Conservation (phyloP, 257 asterid species). For the Gynochthodes officinalis region DNA sequence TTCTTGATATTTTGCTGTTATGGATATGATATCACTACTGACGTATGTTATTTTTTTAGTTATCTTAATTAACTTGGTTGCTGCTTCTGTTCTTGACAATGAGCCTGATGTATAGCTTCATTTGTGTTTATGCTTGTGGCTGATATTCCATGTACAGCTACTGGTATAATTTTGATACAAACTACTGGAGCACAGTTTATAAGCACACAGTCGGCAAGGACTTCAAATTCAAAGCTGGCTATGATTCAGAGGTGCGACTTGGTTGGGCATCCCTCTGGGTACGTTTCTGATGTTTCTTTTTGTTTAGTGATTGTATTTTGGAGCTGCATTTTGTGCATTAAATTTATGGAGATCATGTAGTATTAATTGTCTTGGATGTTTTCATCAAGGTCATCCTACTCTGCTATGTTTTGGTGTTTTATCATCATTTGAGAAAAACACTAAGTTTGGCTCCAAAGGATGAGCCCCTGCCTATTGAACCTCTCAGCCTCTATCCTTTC, state of each 20-base stretch:
- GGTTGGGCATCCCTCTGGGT: conserved; percentile 99
- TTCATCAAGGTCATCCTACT: not conserved
- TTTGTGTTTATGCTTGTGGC: conserved; percentile 10
- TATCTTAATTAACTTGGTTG: too few species aligned
- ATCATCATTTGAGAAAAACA: not conserved
- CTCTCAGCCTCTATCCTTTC: too few species aligned
- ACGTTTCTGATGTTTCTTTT: conserved; percentile 22
- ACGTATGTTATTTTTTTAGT: not conserved
- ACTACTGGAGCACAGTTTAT: conserved; percentile 79
- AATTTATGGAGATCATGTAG: not conserved
- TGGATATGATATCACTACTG: not conserved
- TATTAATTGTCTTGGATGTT: not conserved
- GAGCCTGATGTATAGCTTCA: not conserved
- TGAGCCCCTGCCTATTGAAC: too few species aligned
- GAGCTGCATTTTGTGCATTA: not conserved
- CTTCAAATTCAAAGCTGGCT: conserved; percentile 87
- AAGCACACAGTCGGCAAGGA: conserved; percentile 82
- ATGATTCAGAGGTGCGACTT: conserved; percentile 85
- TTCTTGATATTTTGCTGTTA: not conserved
- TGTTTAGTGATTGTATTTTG: not conserved
- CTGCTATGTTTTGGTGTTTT: not conserved
- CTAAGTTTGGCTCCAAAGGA: not conserved
- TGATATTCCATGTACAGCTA: conserved; percentile 49
- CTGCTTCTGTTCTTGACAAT: not conserved
- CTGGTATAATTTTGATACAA: conserved; percentile 70